These are phyloP conservation scores for Brassica balearica DNA, from an alignment of 441 rosid species.

Conservation along the genomic window DNA sequence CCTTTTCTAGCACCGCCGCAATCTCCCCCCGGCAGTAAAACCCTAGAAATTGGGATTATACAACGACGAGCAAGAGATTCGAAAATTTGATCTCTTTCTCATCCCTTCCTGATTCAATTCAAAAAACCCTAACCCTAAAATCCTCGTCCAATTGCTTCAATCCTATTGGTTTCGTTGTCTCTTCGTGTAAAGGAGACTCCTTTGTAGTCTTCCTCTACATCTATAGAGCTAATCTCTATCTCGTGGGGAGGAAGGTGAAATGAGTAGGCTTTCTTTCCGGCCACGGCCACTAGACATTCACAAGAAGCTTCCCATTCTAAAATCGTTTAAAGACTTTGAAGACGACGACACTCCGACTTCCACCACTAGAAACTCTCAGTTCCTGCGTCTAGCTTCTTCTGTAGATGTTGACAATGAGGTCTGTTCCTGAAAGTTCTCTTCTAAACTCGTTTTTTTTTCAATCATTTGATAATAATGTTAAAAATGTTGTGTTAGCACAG, in stretches of 20 bases:
- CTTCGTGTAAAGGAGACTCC: not conserved
- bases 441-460: not conserved
- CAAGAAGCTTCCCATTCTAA: conserved; percentile 91
- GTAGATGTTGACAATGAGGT: conserved; percentile 66
- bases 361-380: conserved; percentile 75
- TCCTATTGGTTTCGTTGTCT: not conserved
- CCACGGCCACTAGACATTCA: conserved; percentile 93
- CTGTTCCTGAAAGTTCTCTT: not conserved
- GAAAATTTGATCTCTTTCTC: conserved; percentile 4
- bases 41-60: not conserved
- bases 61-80: not conserved
- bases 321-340: conserved; percentile 89
- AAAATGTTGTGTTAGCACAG: conserved; percentile 25
- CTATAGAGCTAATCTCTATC: too few relatives aligned
- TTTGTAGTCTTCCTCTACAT: too few relatives aligned
- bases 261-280: conserved; percentile 92
- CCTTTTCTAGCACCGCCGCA: not conserved
- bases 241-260: conserved; percentile 37
- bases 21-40: not conserved
- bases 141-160: conserved; percentile 9
- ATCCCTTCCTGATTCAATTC: conserved; percentile 17
- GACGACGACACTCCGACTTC: conserved; percentile 84
- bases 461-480: not conserved
- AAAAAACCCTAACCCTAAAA: conserved; percentile 38
- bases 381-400: conserved; percentile 64